Percentiles rank a stretch among this genome's conserved stretches.
These are phyloP conservation scores for Dactylonectria estremocensis DNA, from an alignment of 2,329 filamentous ascomycete species.

Conservation along the genomic window DNA sequence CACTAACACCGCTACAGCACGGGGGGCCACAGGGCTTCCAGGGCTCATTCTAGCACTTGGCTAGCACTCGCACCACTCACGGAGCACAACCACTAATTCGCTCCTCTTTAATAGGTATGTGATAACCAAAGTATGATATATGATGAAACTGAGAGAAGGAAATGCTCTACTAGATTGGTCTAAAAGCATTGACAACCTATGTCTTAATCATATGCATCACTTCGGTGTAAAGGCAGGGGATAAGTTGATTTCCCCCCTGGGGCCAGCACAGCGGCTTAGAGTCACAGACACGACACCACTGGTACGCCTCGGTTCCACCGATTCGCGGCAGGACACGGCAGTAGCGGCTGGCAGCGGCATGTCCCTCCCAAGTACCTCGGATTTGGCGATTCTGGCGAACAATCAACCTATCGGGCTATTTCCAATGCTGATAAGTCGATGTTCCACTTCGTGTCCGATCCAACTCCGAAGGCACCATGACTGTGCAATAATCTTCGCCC, in stretches of 20 bases:
- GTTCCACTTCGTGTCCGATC: slow-evolving; percentile 44
- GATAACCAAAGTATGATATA: too few species aligned
- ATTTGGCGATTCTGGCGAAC: slow-evolving; percentile 7
- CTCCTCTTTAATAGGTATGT: too few species aligned
- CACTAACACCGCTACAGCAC: background rate
- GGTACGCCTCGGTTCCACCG: slow-evolving; percentile 35
- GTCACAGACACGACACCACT: too few species aligned
- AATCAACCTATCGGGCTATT: slow-evolving; percentile 40
- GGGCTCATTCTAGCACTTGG: slow-evolving; percentile 1
- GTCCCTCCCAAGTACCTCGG: slow-evolving; percentile 45
- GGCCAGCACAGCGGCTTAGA: background rate
- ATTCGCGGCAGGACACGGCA: slow-evolving; percentile 43
- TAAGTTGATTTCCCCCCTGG: too few species aligned
- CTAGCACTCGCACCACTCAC: too few species aligned
- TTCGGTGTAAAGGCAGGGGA: too few species aligned
- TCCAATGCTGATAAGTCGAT: slow-evolving; percentile 33
- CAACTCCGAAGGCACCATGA: slow-evolving; percentile 41
- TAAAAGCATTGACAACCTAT: too few species aligned
- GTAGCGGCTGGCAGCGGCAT: slow-evolving; percentile 47
- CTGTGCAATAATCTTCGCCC: slow-evolving; percentile 25
- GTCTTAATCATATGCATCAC: too few species aligned
- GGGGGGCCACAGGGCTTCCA: background rate
- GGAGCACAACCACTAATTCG: too few species aligned
- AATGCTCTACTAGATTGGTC: too few species aligned
- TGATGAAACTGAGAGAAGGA: too few species aligned